A percentile compares a stretch with the other conserved stretches of the same genome.
These are phyloP conservation scores for Pythium rhizo-oryzae DNA, from an alignment of 352 stramenopile genomes.

Conservation along the genomic window DNA sequence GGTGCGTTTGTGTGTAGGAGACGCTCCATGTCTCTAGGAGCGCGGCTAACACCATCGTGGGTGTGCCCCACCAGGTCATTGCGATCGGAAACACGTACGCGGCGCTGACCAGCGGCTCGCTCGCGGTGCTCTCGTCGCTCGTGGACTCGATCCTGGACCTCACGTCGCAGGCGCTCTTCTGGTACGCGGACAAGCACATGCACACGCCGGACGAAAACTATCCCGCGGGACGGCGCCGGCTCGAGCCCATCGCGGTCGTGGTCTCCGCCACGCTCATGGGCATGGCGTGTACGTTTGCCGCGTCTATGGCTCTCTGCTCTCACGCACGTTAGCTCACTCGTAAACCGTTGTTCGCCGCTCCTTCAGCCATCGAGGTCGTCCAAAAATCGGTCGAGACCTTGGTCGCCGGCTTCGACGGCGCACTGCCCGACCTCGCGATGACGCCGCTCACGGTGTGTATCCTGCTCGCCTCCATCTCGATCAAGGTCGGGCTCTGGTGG, in stretches of 20 bases:
- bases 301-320: neutral
- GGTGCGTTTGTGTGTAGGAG: slow-evolving; percentile 48
- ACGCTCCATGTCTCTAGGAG: no score
- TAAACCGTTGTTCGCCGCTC: neutral
- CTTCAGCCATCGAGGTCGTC: slow-evolving; percentile 92
- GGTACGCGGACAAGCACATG: slow-evolving; percentile 93
- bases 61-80: neutral
- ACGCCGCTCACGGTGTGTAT: slow-evolving; percentile 66
- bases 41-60: no score
- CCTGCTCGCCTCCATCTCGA: slow-evolving; percentile 65
- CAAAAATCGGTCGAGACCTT: slow-evolving; percentile 92
- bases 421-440: slow-evolving; percentile 70
- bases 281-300: slow-evolving; percentile 74
- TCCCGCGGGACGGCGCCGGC: slow-evolving; percentile 88
- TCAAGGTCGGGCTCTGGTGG: slow-evolving; percentile 88
- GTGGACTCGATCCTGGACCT: slow-evolving; percentile 95
- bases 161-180: slow-evolving; percentile 92
- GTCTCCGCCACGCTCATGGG: slow-evolving; percentile 97
- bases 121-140: slow-evolving; percentile 94
- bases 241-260: slow-evolving; percentile 96
- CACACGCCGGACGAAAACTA: slow-evolving; percentile 92
- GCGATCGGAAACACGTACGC: slow-evolving; percentile 77
- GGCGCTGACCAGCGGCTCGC: slow-evolving; percentile 81
- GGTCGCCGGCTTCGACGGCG: slow-evolving; percentile 62
- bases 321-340: no score